Conservation (phyloP, 768 basidiomycete genomes). For the Cubamyces sp. region DNA sequence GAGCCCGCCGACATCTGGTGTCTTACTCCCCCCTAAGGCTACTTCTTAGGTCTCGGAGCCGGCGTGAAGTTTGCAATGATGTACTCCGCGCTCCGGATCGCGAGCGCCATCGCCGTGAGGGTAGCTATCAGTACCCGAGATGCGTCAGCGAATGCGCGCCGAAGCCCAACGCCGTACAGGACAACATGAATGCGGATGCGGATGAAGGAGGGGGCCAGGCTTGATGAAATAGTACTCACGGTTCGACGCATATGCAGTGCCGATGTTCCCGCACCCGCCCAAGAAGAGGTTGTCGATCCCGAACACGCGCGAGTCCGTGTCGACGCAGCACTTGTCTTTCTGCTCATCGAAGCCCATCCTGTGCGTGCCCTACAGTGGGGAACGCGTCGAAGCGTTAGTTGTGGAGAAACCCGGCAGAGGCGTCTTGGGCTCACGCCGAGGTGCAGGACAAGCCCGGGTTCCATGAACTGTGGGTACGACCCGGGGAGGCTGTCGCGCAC, state of each 20-base stretch:
- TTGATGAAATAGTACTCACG: too few species aligned
- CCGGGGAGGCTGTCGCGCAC: constrained; percentile 32
- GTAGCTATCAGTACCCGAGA: background rate
- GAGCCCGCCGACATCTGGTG: too few species aligned
- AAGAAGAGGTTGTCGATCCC: constrained; percentile 38
- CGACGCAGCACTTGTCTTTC: constrained; percentile 29
- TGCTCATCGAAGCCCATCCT: constrained; percentile 24
- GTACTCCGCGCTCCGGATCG: constrained; percentile 9
- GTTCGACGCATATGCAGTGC: constrained; percentile 7
- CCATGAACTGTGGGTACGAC: constrained; percentile 39
- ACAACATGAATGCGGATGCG: too few species aligned
- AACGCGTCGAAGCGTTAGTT: too few species aligned
- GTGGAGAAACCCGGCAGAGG: too few species aligned
- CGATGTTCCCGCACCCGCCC: constrained; percentile 29
- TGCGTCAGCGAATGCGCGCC: background rate
- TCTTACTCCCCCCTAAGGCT: too few species aligned
- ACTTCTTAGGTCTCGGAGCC: too few species aligned
- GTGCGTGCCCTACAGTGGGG: constrained; percentile 7
- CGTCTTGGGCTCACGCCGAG: constrained; percentile 18
- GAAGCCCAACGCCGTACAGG: too few species aligned
- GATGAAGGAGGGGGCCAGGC: too few species aligned
- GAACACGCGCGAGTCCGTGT: constrained; percentile 31
- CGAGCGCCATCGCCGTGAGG: constrained; percentile 6
- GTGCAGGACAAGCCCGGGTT: constrained; percentile 29
- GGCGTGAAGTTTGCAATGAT: constrained; percentile 4